Evolutionary conservation across 192 early-diverging fungal species (phyloP).

Genomic region (Gaertneriomyces sp.): DNA sequence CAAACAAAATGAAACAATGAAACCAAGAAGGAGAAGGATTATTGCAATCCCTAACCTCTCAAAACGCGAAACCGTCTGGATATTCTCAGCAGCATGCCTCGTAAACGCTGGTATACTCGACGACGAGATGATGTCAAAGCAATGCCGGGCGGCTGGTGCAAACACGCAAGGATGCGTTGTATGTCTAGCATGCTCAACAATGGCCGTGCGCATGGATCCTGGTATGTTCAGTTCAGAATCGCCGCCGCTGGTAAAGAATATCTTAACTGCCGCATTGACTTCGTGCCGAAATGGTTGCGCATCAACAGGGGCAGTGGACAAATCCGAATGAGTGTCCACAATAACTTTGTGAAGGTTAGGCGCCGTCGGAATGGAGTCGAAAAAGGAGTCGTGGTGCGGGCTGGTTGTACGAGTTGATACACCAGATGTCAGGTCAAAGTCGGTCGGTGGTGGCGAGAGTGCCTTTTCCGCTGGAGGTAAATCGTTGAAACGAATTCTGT

Average conservation of each 20-base stretch:
- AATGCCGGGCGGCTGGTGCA: conserved; percentile 4
- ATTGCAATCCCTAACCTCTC: background rate
- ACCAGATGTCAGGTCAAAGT: background rate
- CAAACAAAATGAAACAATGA: conserved; percentile 3
- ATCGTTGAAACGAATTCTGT: background rate
- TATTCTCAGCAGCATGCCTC: conserved; percentile 4
- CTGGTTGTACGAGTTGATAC: background rate
- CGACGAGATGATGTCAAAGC: conserved; percentile 6
- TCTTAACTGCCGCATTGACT: conserved; percentile 8
- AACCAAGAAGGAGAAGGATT: background rate
- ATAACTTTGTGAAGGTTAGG: background rate
- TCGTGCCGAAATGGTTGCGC: conserved; percentile 12
- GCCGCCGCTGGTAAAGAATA: conserved; percentile 1
- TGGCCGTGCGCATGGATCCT: background rate
- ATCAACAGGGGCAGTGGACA: background rate
- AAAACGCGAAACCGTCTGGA: background rate
- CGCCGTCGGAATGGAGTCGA: background rate
- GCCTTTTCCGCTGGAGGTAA: background rate
- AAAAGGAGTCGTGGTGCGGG: background rate
- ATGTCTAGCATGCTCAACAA: background rate
- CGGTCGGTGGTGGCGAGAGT: conserved; percentile 8
- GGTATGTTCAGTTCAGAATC: conserved; percentile 8
- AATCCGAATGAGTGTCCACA: background rate
- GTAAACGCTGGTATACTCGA: conserved; percentile 7
- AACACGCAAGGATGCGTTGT: conserved; percentile 15